Base-by-base conservation (phyloP, 2,329 filamentous ascomycete genomes). In the Microcyclospora pomicola region DNA sequence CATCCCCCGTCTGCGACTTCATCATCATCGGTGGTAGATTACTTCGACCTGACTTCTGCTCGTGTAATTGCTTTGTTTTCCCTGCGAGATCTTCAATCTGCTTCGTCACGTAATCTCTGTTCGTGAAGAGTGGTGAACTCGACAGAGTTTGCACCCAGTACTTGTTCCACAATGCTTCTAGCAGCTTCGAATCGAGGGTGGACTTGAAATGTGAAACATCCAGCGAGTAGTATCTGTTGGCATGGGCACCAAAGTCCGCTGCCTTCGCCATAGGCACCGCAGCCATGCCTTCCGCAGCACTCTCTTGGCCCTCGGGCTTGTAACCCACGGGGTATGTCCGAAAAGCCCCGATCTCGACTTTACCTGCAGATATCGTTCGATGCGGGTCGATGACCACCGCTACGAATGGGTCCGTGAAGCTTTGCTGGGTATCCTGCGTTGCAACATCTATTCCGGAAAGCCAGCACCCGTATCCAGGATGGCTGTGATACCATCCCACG, bases 391-490 rank as follows among this genome's bases (percentile, higher is more conserved):
- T 85, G 48, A 98, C 91, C 36, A 98, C 83, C 28, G 91, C 91
- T 36, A 94, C 75, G 62, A 95, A 96, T 2, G 91, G 91, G 52
- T 95, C 91, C 40, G 79, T 76, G 61, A 79, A 88, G 47, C 71
- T 67, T 64, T 98, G 91, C 63, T 95, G 86, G 53, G 80, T 77
- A 48, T 73, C 71, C 60, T 98, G 82, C 2, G 91, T 98, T 38
- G 72, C 72, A 37, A 98, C 91, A 58, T 98, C 91, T 61, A 98
- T 96, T 41, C 91, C 91, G 29, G 80, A 87, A 16, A 98, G 72
- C 91, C 91, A 98, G 69, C 91, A 98, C 33, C 91, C 91, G 59
- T 98, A 98, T 16, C 91, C 91, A 0, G 91, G 91, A 59, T 98
- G 91, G 49, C 80, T 88, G 63, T 98, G 91, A 61, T 98, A 98